Base-by-base conservation (phyloP, 371 early-diverging fungal species). In the Rhizopus delemar region DNA sequence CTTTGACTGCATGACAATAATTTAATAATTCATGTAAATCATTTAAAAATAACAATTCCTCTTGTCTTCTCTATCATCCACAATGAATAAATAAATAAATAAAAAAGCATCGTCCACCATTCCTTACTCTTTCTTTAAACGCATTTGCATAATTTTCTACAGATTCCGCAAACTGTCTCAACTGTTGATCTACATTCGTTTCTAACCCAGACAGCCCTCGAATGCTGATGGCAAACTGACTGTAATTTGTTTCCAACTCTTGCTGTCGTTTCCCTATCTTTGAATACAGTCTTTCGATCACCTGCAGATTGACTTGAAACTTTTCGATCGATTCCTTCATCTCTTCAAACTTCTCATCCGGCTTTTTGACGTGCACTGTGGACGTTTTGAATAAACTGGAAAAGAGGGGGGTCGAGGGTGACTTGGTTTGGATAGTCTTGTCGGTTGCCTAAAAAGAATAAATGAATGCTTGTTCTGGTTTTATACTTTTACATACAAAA, bases 1-100 rank as follows among this genome's bases (percentile, higher is more conserved):
- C 93, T 81, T 93, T 91, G 50, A 91, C 92, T 28, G 88, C 81
- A 60, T 88, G 83, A 65, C 96, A 95, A 70, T 96, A 95, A 7
- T 86, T 82, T 7, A 93, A 73, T 66, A 93, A 89, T 62, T 95
- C 96, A 60, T 90, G 91, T n/a, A 96, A 59, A 55, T 91, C 85
- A 39, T 84, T 83, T 51, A 93, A 65, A 57, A 90, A 94, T 48
- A 88, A 74, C 5, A 84, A 65, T 53, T 95, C 93, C 43, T 95
- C 94, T 43, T 77, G 65, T 6, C 56, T 52, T 49, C 67, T 63
- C 75, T 75, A 43, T 29, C 9, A 4, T 15, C 15, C 2, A 36
- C 31, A 4, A 6, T 39, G 39, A 9, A 38, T 38, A 52, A 29
- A 34, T 28, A 22, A 36, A 46, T 31, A 15, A 41, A 8, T 53